Evolutionary conservation across 192 early-diverging fungal genomes (phyloP), one percentile per base, ranked within the genome.

Genomic region (Coemansia sp.): DNA sequence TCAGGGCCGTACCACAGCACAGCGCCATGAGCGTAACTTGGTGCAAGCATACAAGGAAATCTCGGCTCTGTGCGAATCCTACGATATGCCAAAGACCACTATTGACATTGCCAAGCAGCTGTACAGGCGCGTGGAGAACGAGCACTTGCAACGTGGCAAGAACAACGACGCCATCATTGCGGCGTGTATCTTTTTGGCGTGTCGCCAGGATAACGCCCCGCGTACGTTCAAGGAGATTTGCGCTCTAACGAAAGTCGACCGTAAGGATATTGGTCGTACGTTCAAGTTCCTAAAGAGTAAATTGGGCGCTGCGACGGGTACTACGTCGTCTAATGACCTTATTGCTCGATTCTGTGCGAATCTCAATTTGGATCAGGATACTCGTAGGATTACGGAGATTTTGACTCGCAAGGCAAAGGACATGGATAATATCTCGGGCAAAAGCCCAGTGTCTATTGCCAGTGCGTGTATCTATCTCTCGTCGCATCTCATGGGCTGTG

Each of bases 201-300:
- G 97, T 77, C 85, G 92, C 14, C 89, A 94, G 72, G 87, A 95
- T 68, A 84, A 86, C 37, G 93, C 90, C 1, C 90, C 89, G 8
- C 87, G 97, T 66, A 96, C 97, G 4, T 97, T 96, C 76, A 93
- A 93, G 67, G 95, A 99, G 77, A 95, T 98, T 51, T 93, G 91
- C 63, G 90, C 91, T 2, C 72, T 95, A 66, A 96, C 94, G 0
- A 93, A 94, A 51, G 94, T 99, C 0, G 90, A 93, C 45, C 96
- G 95, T 77, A 97, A 95, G 73, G 95, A 97, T 63, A 94, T 97
- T 82, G 94, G 94, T 1, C 84, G 94, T 14, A 90, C 90, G 58
- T 86, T 89, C 67, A 80, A 85, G 64, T 74, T 74, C 45, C 69
- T 86, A 44, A 80, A 77, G 67, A 73, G 68, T 59, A 77, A 83